Conservation (phyloP, 2,329 filamentous ascomycete species). For the Fusarium sp. region DNA sequence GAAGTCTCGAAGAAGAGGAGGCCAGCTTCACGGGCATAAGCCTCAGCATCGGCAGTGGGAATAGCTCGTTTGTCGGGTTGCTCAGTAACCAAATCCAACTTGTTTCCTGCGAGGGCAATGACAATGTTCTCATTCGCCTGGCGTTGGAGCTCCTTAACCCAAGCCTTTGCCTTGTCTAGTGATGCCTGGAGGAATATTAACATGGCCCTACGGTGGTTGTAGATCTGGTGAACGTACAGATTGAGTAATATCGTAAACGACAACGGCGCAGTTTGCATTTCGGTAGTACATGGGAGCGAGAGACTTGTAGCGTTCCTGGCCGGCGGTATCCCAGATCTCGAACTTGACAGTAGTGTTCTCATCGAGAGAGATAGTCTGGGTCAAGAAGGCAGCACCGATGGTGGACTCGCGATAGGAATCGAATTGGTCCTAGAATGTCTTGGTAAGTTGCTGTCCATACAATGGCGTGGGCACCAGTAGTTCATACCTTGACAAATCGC, state of each 20-base stretch:
- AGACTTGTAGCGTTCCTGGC: constrained; percentile 98
- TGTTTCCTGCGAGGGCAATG: constrained; percentile 97
- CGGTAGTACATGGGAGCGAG: constrained; percentile 99
- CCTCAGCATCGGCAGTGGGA: constrained; percentile 86
- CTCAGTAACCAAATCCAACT: constrained; percentile 93
- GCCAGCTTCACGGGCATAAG: constrained; percentile 91
- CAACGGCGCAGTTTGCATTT: constrained; percentile 98
- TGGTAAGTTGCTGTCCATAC: constrained; percentile 13
- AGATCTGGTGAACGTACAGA: constrained; percentile 70
- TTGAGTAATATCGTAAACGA: constrained; percentile 99
- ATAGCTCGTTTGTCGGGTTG: constrained; percentile 97
- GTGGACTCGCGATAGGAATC: constrained; percentile 97
- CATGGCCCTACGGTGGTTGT: neutral
- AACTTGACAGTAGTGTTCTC: constrained; percentile 99
- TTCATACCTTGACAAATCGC: constrained; percentile 90
- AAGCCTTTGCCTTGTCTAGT: constrained; percentile 97
- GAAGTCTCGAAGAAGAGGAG: constrained; percentile 99
- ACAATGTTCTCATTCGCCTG: constrained; percentile 99
- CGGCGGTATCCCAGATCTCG: constrained; percentile 99
- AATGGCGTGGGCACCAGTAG: neutral
- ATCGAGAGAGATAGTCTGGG: constrained; percentile 97
- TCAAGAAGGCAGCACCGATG: constrained; percentile 97
- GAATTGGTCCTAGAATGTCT: constrained; percentile 83
- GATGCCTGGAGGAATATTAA: constrained; percentile 66
- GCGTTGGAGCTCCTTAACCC: constrained; percentile 98